Evolutionary conservation across 1,284 basidiomycete species (phyloP).

Genomic region (Ceratobasidium sp.): DNA sequence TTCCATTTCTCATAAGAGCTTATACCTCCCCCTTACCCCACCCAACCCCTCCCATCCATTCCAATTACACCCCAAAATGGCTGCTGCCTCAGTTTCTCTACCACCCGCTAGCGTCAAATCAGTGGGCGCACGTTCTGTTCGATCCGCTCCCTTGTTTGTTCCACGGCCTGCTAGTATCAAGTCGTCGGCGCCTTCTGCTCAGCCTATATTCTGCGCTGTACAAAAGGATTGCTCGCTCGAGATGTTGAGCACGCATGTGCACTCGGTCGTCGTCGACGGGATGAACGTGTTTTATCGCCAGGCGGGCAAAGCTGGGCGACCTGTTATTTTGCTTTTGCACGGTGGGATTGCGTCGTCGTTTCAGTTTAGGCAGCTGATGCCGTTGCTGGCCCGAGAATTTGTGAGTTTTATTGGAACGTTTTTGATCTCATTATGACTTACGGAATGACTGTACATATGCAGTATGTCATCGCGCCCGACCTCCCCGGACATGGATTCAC

Average conservation of each 20-base stretch:
- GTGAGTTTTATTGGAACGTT: not conserved
- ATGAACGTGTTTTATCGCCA: constrained; percentile 64
- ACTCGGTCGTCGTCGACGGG: constrained; percentile 57
- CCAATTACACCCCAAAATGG: no score
- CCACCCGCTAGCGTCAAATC: no score
- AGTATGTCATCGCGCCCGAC: constrained; percentile 66
- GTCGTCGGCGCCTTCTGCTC: not conserved
- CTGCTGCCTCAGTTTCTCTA: no score
- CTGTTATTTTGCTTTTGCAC: constrained; percentile 64
- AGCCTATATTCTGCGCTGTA: no score
- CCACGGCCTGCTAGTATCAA: not conserved
- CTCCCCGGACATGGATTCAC: constrained; percentile 68
- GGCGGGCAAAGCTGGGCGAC: constrained; percentile 57
- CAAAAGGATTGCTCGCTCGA: constrained; percentile 1
- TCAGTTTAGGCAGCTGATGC: constrained; percentile 67
- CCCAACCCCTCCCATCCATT: not conserved
- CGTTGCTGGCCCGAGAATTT: constrained; percentile 58
- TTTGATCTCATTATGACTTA: not conserved
- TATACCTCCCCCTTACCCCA: not conserved
- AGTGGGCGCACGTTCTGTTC: no score
- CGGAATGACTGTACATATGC: constrained; percentile 48
- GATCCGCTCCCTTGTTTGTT: no score
- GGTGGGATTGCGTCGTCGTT: constrained; percentile 66
- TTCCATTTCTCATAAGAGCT: not conserved
- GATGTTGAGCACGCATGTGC: constrained; percentile 32